A percentile compares a stretch with the other conserved stretches of the same genome.
These are phyloP conservation scores for Malus orientalis DNA, from an alignment of 306 rosid genomes.

Conservation along the genomic window DNA sequence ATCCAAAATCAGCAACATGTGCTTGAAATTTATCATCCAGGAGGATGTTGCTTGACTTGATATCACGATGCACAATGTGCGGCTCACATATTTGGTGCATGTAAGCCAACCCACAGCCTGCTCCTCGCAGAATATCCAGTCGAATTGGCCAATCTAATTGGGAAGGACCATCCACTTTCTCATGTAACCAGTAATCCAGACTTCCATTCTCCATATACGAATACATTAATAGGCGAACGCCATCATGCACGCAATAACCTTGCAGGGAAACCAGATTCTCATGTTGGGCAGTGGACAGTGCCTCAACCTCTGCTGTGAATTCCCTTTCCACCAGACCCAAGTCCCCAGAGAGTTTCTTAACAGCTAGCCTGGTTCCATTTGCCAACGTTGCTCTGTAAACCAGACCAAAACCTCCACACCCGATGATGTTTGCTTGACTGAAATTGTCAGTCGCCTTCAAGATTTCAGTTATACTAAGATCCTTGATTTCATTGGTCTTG, in stretches of 20 bases:
- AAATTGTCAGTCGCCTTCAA: constrained; percentile 84
- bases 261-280: constrained; percentile 80
- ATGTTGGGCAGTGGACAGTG: constrained; percentile 80
- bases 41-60: constrained; percentile 89
- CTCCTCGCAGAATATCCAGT: constrained; percentile 57
- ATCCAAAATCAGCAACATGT: constrained; percentile 87
- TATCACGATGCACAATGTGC: constrained; percentile 90
- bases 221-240: constrained; percentile 73
- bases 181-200: constrained; percentile 92
- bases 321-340: constrained; percentile 93
- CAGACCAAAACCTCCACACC: constrained; percentile 95
- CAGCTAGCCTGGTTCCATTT: constrained; percentile 64
- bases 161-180: constrained; percentile 66
- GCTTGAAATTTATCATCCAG: constrained; percentile 79
- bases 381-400: constrained; percentile 80
- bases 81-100: constrained; percentile 89
- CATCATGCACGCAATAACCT: constrained; percentile 80
- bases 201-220: constrained; percentile 93
- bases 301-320: constrained; percentile 89
- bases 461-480: constrained; percentile 70
- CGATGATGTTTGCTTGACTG: constrained; percentile 82
- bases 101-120: constrained; percentile 73
- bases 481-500: constrained; percentile 54
- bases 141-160: constrained; percentile 83
- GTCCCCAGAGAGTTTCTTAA: constrained; percentile 94